Conservation (phyloP, 805 yeast genomes). For the Debaryomyces castellii region DNA sequence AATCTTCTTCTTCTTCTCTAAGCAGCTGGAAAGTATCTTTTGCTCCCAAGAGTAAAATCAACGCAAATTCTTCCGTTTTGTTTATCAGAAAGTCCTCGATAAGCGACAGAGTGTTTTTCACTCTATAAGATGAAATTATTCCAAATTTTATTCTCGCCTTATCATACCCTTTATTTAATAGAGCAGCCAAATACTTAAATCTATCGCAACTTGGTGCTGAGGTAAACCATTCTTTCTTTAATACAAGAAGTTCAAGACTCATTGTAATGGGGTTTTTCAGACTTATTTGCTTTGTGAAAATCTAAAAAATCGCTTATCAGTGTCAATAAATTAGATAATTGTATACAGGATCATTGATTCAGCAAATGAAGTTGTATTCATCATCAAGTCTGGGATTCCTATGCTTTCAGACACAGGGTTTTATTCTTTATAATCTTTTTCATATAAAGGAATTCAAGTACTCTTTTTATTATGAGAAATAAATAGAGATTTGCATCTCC, state of each 20-base stretch:
- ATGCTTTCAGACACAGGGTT: too few species aligned
- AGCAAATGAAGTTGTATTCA: too few species aligned
- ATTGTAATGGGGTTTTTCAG: constrained; percentile 6
- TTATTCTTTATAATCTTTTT: too few species aligned
- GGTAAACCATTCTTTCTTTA: constrained; percentile 23
- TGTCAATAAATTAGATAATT: too few species aligned
- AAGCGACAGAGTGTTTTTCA: constrained; percentile 24
- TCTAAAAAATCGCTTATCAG: neutral
- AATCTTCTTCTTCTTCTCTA: constrained; percentile 15
- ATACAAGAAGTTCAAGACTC: constrained; percentile 21
- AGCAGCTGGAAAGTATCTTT: constrained; percentile 20
- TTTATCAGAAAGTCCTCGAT: constrained; percentile 25
- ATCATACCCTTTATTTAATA: constrained; percentile 53
- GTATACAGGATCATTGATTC: too few species aligned
- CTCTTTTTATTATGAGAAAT: too few species aligned
- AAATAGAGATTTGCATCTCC: too few species aligned
- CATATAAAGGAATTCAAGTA: too few species aligned
- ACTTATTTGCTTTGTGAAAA: neutral
- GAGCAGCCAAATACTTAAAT: constrained; percentile 14
- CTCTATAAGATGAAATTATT: constrained; percentile 41
- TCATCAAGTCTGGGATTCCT: too few species aligned
- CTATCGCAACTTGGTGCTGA: constrained; percentile 1
- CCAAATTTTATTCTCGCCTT: constrained; percentile 45
- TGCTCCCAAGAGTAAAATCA: constrained; percentile 30
- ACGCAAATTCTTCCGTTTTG: constrained; percentile 11